phyloP scores from a whole-genome alignment of 345 rosid genomes.

The Clausena lansium region DNA sequence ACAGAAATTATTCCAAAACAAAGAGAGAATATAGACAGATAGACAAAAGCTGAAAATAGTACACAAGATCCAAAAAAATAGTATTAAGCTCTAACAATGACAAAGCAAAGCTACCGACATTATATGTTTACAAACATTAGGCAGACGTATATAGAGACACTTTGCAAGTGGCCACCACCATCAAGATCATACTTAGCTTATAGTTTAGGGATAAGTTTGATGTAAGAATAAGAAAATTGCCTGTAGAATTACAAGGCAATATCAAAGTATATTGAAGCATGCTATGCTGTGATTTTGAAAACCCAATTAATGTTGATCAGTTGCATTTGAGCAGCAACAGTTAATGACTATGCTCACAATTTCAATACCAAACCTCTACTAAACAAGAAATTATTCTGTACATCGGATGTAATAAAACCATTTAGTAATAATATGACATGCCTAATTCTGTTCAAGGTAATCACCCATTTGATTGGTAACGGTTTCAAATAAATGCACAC shows the following conservation, averaged over 20 bases:
- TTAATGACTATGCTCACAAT: neutral
- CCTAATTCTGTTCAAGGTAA: too few species aligned
- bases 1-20: neutral
- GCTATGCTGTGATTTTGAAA: neutral
- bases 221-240: neutral
- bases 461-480: too few species aligned
- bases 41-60: neutral
- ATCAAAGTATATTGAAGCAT: neutral
- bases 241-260: neutral
- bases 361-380: conserved; percentile 6
- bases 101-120: neutral
- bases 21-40: neutral
- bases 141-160: neutral
- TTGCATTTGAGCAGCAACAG: neutral
- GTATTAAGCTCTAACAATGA: neutral
- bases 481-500: too few species aligned
- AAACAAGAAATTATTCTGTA: too few species aligned
- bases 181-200: neutral
- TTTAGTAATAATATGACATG: too few species aligned
- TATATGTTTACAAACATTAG: neutral
- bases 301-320: neutral
- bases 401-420: too few species aligned
- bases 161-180: neutral
- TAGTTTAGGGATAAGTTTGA: neutral
- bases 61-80: neutral